Base-by-base conservation (phyloP, 768 basidiomycete genomes). In the Rhizopogon salebrosus region DNA sequence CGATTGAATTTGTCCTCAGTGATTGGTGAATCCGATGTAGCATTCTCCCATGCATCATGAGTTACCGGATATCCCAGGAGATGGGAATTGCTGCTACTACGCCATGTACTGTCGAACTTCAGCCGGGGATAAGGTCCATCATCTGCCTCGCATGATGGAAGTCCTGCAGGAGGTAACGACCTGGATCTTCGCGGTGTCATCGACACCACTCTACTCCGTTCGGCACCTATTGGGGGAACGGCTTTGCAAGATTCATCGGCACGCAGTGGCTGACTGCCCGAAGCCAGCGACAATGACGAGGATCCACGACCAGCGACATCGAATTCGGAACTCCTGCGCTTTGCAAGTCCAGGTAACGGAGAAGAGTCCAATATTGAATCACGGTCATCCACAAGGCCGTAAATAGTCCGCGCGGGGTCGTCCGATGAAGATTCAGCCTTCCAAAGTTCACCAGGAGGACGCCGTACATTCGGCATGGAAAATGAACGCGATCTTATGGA, bases 201-300 rank as follows among this genome's bases (percentile, higher is more conserved):
- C 11, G 64, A 57, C 20, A 63, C 39, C 3, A 60, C 62, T 8
- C 61, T 41, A 29, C 54, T 61, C n/a, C 68, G 61, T 54, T 68
- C 67, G 31, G 66, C 64, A 31, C 67, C 66, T 52, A 66, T 70
- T 23, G 67, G 67, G 2, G 54, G 48, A 10, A 66, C 57, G 24
- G 49, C 38, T 24, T 57, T 70, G 35, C 55, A 54, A 11, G 38
- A 59, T 18, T 66, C 61, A 3, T 61, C 54, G 24, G 57, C 57
- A 43, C 40, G 39, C 10, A 66, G 20, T 45, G 64, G 62, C 49
- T 61, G 64, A 54, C 62, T 68, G 31, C 61, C 68, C 7, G 57
- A 53, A 23, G 66, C 62, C 48, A 64, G 41, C 6, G 61, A 61
- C 5, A 55, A 49, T 1, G 66, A 68, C 3, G 55, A 23, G 14